Evolutionary conservation across 2,329 filamentous ascomycete genomes (phyloP), one percentile per base, ranked within the genome.

Genomic region (Curvularia sp.): DNA sequence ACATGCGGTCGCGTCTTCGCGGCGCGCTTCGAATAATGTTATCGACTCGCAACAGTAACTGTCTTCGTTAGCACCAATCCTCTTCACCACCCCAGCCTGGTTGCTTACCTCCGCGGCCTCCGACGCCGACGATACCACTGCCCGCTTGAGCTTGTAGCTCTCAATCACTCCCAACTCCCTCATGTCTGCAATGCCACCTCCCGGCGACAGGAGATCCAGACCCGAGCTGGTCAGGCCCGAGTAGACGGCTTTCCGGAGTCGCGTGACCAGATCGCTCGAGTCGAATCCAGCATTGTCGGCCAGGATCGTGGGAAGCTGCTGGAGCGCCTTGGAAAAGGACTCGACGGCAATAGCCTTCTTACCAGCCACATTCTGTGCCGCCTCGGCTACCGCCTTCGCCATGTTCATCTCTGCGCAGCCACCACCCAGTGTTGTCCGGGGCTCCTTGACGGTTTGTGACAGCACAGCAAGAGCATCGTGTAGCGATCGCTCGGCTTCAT

Each of bases 401-500:
- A 99, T 99, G 68, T 96, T 83, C 94, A 98, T 98, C 86, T 99
- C 95, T 4, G 94, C 93, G 75, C 93, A 98, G 28, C 95, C 95
- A 74, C 95, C 95, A 53, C 95, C 95, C 3, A 99, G 88, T 0
- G 95, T 98, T 42, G 93, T 96, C 76, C 92, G 88, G 52, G 95
- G 95, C 80, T 97, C 93, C 78, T 90, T 91, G 70, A 99, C 91
- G 1, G 95, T 99, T 80, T 99, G 95, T 9, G 94, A 98, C 41
- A 99, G 86, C 12, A 99, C 95, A 13, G 95, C 95, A 57, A 99
- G 85, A 48, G 95, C 95, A 78, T 99, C 95, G 79, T 99, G 95
- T 65, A 99, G 84, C 67, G 92, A 97, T 65, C 95, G 89, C 82
- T 99, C 95, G 4, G 95, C 92, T 82, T 99, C 95, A 75, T 99